phyloP scores from a whole-genome alignment of 2,329 filamentous ascomycete genomes.

The Mycosphaerella sp. region DNA sequence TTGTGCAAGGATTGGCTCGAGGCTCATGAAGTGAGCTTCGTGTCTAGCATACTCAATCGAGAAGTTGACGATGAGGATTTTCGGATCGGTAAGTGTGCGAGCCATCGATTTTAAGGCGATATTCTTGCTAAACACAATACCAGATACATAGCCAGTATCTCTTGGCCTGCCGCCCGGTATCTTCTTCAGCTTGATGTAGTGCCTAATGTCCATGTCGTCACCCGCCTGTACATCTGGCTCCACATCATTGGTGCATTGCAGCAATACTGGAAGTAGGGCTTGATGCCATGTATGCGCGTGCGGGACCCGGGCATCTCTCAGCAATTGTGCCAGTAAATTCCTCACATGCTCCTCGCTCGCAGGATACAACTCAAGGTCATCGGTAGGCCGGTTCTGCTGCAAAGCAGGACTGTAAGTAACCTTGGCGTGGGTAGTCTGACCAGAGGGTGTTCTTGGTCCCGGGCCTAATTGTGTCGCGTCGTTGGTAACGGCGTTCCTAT shows the following conservation, averaged over 20 bases:
- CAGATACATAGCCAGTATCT: slow-evolving; percentile 94
- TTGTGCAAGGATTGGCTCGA: slow-evolving; percentile 93
- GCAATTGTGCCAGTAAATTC: slow-evolving; percentile 72
- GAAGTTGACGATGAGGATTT: slow-evolving; percentile 89
- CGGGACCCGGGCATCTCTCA: slow-evolving; percentile 68
- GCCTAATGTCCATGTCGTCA: slow-evolving; percentile 93
- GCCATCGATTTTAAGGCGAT: slow-evolving; percentile 95
- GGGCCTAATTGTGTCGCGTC: slow-evolving; percentile 20
- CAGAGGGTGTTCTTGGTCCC: slow-evolving; percentile 16
- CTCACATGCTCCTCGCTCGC: slow-evolving; percentile 85
- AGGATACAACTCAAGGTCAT: slow-evolving; percentile 68
- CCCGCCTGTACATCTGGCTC: slow-evolving; percentile 84
- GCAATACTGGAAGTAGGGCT: slow-evolving; percentile 79
- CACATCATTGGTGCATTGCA: slow-evolving; percentile 89
- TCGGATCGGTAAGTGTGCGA: slow-evolving; percentile 71
- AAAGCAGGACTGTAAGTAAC: slow-evolving; percentile 72
- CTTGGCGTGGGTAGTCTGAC: slow-evolving; percentile 26
- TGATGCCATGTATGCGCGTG: slow-evolving; percentile 78
- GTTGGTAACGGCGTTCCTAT: slow-evolving; percentile 47
- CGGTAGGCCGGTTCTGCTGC: slow-evolving; percentile 37
- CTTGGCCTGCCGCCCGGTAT: slow-evolving; percentile 84
- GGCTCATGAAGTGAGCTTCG: slow-evolving; percentile 92
- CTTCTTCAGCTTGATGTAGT: slow-evolving; percentile 96
- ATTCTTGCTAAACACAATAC: slow-evolving; percentile 96
- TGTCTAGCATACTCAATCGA: slow-evolving; percentile 93